Evolutionary conservation across 108 stramenopile species (phyloP).

Genomic region (Nitzschia inconspicua): DNA sequence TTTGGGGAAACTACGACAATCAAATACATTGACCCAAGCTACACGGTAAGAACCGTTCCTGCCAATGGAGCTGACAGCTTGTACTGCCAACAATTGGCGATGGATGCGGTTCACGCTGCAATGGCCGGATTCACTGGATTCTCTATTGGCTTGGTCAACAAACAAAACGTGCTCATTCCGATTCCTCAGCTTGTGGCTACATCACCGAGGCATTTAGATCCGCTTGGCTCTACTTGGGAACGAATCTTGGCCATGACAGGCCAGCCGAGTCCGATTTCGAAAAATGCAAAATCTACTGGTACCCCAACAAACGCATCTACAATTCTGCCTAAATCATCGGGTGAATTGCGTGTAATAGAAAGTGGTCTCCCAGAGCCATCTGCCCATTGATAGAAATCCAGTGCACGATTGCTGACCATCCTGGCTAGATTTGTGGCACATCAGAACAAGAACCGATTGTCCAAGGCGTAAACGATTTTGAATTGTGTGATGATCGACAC

Average conservation of each 20-base stretch:
- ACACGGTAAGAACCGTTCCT: slow-evolving; percentile 85
- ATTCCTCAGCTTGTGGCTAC: slow-evolving; percentile 70
- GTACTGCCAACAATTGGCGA: slow-evolving; percentile 85
- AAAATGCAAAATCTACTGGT: too few species aligned
- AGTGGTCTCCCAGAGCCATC: too few species aligned
- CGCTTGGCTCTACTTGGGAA: slow-evolving; percentile 68
- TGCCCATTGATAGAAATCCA: too few species aligned
- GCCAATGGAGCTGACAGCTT: slow-evolving; percentile 83
- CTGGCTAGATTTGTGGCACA: too few species aligned
- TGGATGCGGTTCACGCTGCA: slow-evolving; percentile 91
- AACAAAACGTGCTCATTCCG: slow-evolving; percentile 63
- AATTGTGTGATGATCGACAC: too few species aligned
- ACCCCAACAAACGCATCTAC: too few species aligned
- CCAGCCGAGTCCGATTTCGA: too few species aligned
- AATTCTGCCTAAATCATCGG: too few species aligned
- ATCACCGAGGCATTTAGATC: slow-evolving; percentile 63
- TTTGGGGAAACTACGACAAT: slow-evolving; percentile 34
- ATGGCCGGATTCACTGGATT: slow-evolving; percentile 90
- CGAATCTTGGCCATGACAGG: slow-evolving; percentile 71
- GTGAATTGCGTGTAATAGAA: too few species aligned
- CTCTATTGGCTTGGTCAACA: slow-evolving; percentile 77
- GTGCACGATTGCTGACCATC: too few species aligned
- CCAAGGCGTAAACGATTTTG: too few species aligned
- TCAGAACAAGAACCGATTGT: too few species aligned
- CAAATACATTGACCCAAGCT: slow-evolving; percentile 89